Percentiles rank a stretch among this genome's conserved stretches.
Conservation (phyloP, 768 basidiomycete species). For the Suillus weaverae region DNA sequence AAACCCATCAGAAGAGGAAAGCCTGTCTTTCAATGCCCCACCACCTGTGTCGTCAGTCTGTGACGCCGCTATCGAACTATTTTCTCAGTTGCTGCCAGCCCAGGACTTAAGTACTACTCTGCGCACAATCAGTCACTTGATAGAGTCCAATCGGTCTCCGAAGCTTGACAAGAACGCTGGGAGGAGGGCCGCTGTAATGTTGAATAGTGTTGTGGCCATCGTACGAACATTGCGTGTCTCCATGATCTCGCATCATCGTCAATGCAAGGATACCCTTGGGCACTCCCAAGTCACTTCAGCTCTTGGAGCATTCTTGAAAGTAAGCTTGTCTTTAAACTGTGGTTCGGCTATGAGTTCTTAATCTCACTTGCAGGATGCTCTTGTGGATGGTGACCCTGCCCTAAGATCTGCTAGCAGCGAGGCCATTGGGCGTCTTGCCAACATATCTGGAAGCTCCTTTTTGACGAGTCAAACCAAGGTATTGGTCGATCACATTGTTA, state of each 20-base stretch:
- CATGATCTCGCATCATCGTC: conserved; percentile 51
- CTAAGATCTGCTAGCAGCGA: conserved; percentile 83
- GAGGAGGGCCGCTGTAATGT: conserved; percentile 76
- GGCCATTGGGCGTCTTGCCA: conserved; percentile 83
- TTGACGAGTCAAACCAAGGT: conserved; percentile 85
- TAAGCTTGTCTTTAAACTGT: conserved; percentile 30
- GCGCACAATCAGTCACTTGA: conserved; percentile 55
- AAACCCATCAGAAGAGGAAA: conserved; percentile 44
- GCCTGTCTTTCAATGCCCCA: conserved; percentile 57
- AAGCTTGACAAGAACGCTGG: conserved; percentile 88
- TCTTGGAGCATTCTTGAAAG: conserved; percentile 78
- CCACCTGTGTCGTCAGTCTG: conserved; percentile 82
- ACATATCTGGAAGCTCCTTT: conserved; percentile 79
- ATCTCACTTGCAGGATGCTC: conserved; percentile 54
- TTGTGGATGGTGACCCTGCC: conserved; percentile 77
- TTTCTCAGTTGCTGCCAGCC: conserved; percentile 72
- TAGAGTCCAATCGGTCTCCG: conserved; percentile 67
- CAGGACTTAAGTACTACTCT: conserved; percentile 66
- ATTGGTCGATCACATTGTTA: conserved; percentile 91
- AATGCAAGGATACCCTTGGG: conserved; percentile 67
- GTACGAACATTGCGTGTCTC: conserved; percentile 65
- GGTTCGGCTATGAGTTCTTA: conserved; percentile 8
- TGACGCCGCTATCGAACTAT: conserved; percentile 87
- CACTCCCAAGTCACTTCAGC: conserved; percentile 58
- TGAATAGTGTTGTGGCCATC: conserved; percentile 79